Conservation (phyloP, 2,329 filamentous ascomycete genomes). For the Colletotrichum truncatum region DNA sequence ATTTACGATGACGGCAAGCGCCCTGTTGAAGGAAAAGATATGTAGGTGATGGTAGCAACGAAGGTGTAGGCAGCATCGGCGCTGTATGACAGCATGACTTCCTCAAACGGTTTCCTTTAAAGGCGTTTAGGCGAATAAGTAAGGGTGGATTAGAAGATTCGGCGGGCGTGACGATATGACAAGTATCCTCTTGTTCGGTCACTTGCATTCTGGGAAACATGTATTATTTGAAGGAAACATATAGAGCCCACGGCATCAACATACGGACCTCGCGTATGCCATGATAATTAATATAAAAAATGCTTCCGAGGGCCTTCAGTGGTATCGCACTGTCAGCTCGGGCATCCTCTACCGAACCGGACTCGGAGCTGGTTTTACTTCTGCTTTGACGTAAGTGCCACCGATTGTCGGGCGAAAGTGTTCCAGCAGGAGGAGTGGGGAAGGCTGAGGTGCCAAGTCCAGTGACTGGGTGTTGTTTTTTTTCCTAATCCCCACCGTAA, state of each 20-base stretch:
- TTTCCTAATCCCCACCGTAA: neutral
- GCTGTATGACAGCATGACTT: neutral
- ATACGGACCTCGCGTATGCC: neutral
- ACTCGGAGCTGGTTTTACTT: too few species aligned
- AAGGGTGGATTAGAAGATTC: neutral
- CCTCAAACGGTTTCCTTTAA: neutral
- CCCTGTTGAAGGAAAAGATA: neutral
- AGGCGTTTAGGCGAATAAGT: slow-evolving; percentile 17
- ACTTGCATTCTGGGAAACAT: neutral
- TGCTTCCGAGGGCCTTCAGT: too few species aligned
- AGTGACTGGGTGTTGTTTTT: too few species aligned
- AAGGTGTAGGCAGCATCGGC: neutral
- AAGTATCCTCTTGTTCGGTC: slow-evolving; percentile 9
- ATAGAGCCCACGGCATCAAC: slow-evolving; percentile 3
- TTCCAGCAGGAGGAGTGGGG: too few species aligned
- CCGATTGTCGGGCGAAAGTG: too few species aligned
- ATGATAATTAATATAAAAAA: neutral
- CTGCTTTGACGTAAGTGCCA: too few species aligned
- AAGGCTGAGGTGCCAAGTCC: too few species aligned
- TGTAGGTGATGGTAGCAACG: neutral
- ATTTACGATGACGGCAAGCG: slow-evolving; percentile 72
- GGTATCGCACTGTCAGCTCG: too few species aligned
- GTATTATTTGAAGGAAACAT: neutral
- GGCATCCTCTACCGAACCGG: too few species aligned
- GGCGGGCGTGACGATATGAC: neutral